Evolutionary conservation across 139 green algal genomes (phyloP), one percentile per base, ranked within the genome.

Genomic region (Marvania coccoides): DNA sequence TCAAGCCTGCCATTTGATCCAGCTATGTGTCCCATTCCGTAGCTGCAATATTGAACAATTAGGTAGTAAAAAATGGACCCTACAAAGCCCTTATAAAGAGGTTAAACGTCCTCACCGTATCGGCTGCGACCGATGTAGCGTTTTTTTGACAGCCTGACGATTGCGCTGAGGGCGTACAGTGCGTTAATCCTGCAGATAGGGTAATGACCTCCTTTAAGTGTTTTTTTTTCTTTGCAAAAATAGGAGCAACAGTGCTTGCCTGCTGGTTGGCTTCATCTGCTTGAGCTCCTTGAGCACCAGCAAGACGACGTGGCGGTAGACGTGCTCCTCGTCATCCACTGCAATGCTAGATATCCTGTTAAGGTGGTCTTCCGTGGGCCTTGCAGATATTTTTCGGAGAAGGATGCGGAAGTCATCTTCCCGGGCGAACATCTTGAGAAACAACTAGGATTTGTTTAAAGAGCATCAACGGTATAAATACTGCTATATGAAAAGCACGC

Each of bases 241-340:
- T 51, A 51, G 19, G 19, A 51, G 42, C 19, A 28, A 51, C 19
- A 51, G 19, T 19, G 19, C 42, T 51, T 51, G 19, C 42, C 19
- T 51, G 19, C 19, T 28, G 19, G 42, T 51, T 19, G 63, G 37
- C 37, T 62, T 61, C 2, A 56, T 15, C 40, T 57, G 40, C 61
- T 65, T 58, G 55, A 84, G 40, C 65, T 84, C 68, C 26, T 71
- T 71, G 30, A 77, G 36, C 10, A 84, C 34, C 31, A 85, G 58
- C 2, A 62, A 59, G 15, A 67, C 71, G 15, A 85, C 77, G 12
- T 70, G 37, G 8, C 47, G 37, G 2, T 35, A 36, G 24, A 84
- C 79, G 66, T 67, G 40, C 30, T 62, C 67, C 35, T 82, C 70
- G 23, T 85, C 73, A 8, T 78, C 46, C 0, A 85, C 26, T 5